These are phyloP conservation scores for Meyerozyma elateridarum DNA, from an alignment of 1,139 yeast genomes.

Conservation along the genomic window DNA sequence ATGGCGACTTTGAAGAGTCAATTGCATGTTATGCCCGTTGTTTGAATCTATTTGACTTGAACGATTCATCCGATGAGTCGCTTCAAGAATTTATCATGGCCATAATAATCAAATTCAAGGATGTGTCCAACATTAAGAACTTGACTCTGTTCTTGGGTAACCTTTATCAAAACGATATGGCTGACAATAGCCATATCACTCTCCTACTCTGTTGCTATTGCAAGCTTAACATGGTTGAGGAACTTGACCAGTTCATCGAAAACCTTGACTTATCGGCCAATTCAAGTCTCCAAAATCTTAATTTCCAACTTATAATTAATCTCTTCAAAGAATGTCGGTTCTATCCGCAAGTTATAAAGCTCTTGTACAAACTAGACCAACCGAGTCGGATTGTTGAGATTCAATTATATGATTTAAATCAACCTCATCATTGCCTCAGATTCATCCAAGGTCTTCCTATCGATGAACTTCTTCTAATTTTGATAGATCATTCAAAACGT, in stretches of 20 bases:
- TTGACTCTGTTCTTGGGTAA: constrained; percentile 61
- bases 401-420: constrained; percentile 60
- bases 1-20: constrained; percentile 64
- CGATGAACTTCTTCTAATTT: constrained; percentile 72
- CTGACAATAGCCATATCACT: constrained; percentile 78
- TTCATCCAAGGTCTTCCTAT: constrained; percentile 69
- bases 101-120: constrained; percentile 77
- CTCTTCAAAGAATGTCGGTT: constrained; percentile 78
- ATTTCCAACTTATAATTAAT: constrained; percentile 64
- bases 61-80: constrained; percentile 15
- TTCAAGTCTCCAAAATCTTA: constrained; percentile 42
- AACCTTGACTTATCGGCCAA: constrained; percentile 25
- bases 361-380: constrained; percentile 69
- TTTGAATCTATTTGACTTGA: constrained; percentile 18
- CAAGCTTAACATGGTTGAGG: constrained; percentile 60
- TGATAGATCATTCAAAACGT: constrained; percentile 61
- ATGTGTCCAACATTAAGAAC: constrained; percentile 68
- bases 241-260: constrained; percentile 56
- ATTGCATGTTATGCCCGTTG: constrained; percentile 59
- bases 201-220: constrained; percentile 78
- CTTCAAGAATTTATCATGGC: constrained; percentile 61
- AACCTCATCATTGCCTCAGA: constrained; percentile 57
- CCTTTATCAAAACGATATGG: constrained; percentile 47
- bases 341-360: constrained; percentile 59
- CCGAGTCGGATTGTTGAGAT: constrained; percentile 77